Percentiles rank a stretch among this genome's conserved stretches.
Conservation (phyloP, 1,284 basidiomycete species). For the Thecaphora thlaspeos region DNA sequence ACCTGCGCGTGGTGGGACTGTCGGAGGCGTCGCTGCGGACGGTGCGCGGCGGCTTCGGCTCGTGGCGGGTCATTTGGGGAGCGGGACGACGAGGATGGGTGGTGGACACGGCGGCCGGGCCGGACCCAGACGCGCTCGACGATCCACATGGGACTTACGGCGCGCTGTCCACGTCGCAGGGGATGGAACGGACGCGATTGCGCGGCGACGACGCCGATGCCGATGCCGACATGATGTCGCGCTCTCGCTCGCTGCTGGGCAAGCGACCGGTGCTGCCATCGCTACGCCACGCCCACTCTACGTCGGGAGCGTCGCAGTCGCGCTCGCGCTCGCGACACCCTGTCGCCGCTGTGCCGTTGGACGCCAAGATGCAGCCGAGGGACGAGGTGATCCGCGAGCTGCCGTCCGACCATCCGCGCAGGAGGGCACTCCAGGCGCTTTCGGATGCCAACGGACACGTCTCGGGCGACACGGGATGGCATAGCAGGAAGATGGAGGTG, state of each 20-base stretch:
- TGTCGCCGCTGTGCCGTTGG: constrained; percentile 7
- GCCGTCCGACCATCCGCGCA: constrained; percentile 66
- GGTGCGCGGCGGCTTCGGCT: constrained; percentile 72
- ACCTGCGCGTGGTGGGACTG: constrained; percentile 83
- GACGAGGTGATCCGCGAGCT: constrained; percentile 65
- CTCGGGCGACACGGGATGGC: constrained; percentile 87
- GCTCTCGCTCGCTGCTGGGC: constrained; percentile 15
- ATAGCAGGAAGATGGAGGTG: constrained; percentile 95
- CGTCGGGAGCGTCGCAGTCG: constrained; percentile 28
- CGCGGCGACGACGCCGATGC: too few relatives aligned
- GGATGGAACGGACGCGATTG: constrained; percentile 9
- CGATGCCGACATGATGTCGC: neutral
- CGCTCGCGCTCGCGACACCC: constrained; percentile 38
- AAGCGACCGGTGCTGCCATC: constrained; percentile 17
- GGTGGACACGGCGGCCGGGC: constrained; percentile 80
- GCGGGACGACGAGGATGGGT: constrained; percentile 96
- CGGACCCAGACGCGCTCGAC: constrained; percentile 62
- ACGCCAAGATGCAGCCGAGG: constrained; percentile 17
- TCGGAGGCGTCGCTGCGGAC: constrained; percentile 71
- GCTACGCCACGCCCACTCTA: constrained; percentile 27
- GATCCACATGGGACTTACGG: constrained; percentile 5
- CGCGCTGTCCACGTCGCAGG: neutral
- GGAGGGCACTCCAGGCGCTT: constrained; percentile 70
- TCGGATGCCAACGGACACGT: constrained; percentile 83
- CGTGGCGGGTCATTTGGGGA: constrained; percentile 83